Evolutionary conservation across 352 stramenopile genomes (phyloP), one percentile per base, ranked within the genome.

Genomic region (Globisporangium yorkense): DNA sequence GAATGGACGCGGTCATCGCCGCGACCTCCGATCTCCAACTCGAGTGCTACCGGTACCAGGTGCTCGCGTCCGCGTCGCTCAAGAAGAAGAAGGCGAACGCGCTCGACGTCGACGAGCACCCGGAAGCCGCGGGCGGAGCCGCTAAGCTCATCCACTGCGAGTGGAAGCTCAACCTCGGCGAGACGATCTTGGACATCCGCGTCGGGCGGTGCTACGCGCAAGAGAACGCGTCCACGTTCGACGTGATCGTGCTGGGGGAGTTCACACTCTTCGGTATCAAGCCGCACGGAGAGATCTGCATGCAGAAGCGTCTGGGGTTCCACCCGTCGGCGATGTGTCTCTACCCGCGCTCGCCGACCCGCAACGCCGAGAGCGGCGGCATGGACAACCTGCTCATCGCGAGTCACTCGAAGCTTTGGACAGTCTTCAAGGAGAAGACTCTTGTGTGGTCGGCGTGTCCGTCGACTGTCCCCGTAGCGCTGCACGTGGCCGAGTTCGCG

Each of bases 11-110:
- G 18, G 75, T 97, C 49, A 63, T 97, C 16, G 83, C 85, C 5
- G 73, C 74, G 37, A 94, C 87, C 24, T 91, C 79, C 12, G 83
- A 96, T 48, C 67, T 96, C 33, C 76, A 90, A 46, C 51, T 96
- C 8, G 84, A 96, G 56, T 96, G 88, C 63, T 97, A 96, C 59
- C 80, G 80, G 21, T 92, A 89, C 61, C 86, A 96, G 63, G 86
- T 92, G 7, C 61, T 96, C 18, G 82, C 82, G 18, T 87, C 78
- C 0, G 80, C 82, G 16, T 92, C 82, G 21, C 62, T 92, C 37
- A 85, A 87, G 54, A 68, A 77, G 56, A 80, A 84, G 63, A 83
- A 81, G 29, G 65, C 67, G 24, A 79, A 57, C 37, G 63, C 71
- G 0, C 48, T 87, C 27, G 70, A 76, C 15, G 64, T 77, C 4